A percentile compares a stretch with the other conserved stretches of the same genome.
These are phyloP conservation scores for Imleria badia DNA, from an alignment of 768 basidiomycete genomes.

Conservation along the genomic window DNA sequence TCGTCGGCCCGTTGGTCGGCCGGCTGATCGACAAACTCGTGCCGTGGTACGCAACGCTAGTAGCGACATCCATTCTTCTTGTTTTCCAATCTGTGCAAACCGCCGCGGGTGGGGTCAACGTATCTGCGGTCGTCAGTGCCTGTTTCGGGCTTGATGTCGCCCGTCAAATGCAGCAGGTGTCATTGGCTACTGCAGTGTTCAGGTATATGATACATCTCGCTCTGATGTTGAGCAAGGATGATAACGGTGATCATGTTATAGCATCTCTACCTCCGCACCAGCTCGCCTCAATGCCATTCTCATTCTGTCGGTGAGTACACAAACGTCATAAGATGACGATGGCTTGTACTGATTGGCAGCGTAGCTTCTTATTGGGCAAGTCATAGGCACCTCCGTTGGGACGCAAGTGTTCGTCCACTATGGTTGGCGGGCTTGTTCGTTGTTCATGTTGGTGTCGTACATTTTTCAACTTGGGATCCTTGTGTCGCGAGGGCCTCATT, in stretches of 20 bases:
- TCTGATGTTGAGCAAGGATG: constrained; percentile 4
- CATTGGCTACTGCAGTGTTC: constrained; percentile 59
- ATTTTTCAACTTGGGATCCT: constrained; percentile 57
- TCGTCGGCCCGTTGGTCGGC: constrained; percentile 68
- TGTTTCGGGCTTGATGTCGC: constrained; percentile 73
- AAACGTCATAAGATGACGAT: not conserved
- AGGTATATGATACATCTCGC: constrained; percentile 44
- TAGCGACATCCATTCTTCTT: constrained; percentile 47
- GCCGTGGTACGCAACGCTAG: constrained; percentile 74
- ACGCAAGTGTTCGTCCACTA: constrained; percentile 64
- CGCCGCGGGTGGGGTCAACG: constrained; percentile 65
- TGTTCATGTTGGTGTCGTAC: constrained; percentile 57
- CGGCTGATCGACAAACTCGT: constrained; percentile 66
- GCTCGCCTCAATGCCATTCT: constrained; percentile 77
- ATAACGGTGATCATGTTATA: constrained; percentile 9
- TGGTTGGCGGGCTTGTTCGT: constrained; percentile 71
- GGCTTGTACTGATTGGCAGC: not conserved
- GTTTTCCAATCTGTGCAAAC: constrained; percentile 63
- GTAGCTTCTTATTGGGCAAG: constrained; percentile 72
- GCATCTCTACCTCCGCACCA: constrained; percentile 46
- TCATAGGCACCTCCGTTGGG: constrained; percentile 77
- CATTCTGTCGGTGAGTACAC: constrained; percentile 57
- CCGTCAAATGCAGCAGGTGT: constrained; percentile 71
- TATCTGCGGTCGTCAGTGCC: constrained; percentile 68
- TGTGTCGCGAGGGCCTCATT: constrained; percentile 67